Base-by-base conservation (phyloP, 1,284 basidiomycete genomes). In the Trametes sp. region DNA sequence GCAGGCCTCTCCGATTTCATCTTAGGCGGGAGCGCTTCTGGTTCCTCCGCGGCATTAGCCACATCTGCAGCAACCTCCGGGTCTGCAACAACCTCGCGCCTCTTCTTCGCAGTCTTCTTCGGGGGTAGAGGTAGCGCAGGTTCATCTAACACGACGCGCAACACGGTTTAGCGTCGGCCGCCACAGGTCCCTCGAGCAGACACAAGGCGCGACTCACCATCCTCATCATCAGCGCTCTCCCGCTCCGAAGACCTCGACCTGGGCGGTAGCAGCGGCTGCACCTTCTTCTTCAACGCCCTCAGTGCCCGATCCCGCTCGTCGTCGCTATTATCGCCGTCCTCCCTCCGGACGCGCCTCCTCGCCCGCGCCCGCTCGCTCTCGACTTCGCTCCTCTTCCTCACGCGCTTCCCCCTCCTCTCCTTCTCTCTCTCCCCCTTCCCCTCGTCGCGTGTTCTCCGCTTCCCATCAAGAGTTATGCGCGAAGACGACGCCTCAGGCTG, bases 401-500 rank as follows among this genome's bases (percentile, higher is more conserved):
- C 61, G 52, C 66, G 59, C 59, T 69, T 68, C 61, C 61, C 57
- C 59, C 45, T 66, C 61, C 54, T 66, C 63, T 50, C 62, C 36
- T 36, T 57, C 61, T 59, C 62, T 19, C 51, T 45, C 35, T 57
- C 60, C 38, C 29, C 57, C 13, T 24, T 64, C 53, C 26, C 36
- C 14, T 61, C 62, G 4, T 63, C 54, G 23, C 63, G 61, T 11
- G 61, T 24, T 23, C 58, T 55, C 48, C 61, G 62, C 54, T 51
- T 67, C 41, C 56, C 64, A 59, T 72, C 71, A 9, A 73, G 50
- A 46, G 69, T 71, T 10, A 71, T 69, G 57, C 70, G 67, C 54
- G 73, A 75, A 23, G 64, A 70, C 19, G 74, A 74, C 4, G 73
- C 71, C 31, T 71, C 64, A 4, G 73, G 70, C 46, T 70, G 71